Percentiles rank a stretch among this genome's conserved stretches.
Evolutionary conservation across 768 basidiomycete genomes (phyloP).

Genomic region (Brasilioporus rufonigricans): DNA sequence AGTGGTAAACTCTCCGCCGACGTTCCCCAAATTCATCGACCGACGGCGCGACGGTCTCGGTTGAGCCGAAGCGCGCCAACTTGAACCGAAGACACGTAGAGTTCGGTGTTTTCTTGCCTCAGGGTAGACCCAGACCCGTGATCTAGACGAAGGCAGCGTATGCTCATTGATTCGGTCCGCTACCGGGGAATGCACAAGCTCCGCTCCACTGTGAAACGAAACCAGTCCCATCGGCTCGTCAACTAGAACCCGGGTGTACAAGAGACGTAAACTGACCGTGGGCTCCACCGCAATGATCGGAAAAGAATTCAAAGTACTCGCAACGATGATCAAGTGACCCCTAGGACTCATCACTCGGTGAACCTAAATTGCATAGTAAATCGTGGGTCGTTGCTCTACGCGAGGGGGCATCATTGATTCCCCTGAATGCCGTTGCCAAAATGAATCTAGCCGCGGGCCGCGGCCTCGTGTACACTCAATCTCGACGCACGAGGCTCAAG

Average conservation of each 20-base stretch:
- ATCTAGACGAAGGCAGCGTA: background rate
- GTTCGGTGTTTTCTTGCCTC: background rate
- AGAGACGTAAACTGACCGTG: slow-evolving; percentile 9
- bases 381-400: background rate
- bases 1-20: background rate
- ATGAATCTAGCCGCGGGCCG: slow-evolving; percentile 9
- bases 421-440: background rate
- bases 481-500: slow-evolving; percentile 6
- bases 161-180: background rate
- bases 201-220: slow-evolving; percentile 15
- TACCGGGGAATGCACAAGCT: background rate
- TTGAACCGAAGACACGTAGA: background rate
- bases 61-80: background rate
- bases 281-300: slow-evolving; percentile 3
- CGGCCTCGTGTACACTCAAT: slow-evolving; percentile 20
- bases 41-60: background rate
- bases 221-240: background rate
- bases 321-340: background rate
- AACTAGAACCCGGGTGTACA: background rate
- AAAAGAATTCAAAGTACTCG: background rate
- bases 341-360: background rate
- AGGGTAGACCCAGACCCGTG: background rate
- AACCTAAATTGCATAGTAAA: background rate
- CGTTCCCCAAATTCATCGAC: background rate
- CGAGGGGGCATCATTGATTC: background rate